Evolutionary conservation across 2,329 filamentous ascomycete genomes (phyloP).

Genomic region (Fusarium sp.): DNA sequence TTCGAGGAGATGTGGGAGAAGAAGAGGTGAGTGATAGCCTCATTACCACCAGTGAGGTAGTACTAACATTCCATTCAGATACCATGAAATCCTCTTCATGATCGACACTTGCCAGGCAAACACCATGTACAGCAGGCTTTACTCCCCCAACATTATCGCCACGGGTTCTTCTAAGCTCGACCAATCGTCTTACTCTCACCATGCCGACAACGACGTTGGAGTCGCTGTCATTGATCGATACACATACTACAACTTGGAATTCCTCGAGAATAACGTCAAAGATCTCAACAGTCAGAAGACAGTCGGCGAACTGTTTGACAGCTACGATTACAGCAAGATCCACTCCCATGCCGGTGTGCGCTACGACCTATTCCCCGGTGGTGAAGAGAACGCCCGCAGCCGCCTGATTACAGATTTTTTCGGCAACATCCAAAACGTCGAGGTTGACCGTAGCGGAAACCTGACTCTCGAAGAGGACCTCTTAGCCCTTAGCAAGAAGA

Average conservation of each 20-base stretch:
- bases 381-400: constrained; percentile 78
- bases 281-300: constrained; percentile 90
- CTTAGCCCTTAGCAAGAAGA: constrained; percentile 76
- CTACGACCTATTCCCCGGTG: constrained; percentile 94
- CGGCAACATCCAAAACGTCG: constrained; percentile 96
- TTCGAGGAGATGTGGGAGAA: constrained; percentile 99
- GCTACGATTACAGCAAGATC: constrained; percentile 93
- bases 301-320: constrained; percentile 93
- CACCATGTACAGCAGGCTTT: constrained; percentile 98
- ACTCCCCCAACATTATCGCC: constrained; percentile 97
- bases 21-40: constrained; percentile 72
- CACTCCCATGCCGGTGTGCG: constrained; percentile 91
- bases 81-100: constrained; percentile 99
- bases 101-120: constrained; percentile 99
- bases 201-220: constrained; percentile 97
- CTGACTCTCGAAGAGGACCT: constrained; percentile 77
- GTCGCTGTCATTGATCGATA: constrained; percentile 98
- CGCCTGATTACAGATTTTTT: constrained; percentile 96
- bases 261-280: constrained; percentile 88
- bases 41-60: constrained; percentile 29
- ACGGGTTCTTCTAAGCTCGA: constrained; percentile 97
- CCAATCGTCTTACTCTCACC: constrained; percentile 96
- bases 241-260: constrained; percentile 98
- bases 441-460: constrained; percentile 76
- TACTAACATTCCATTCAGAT: constrained; percentile 60